Evolutionary conservation across 257 asterid genomes (phyloP).

Genomic region (Primulina tabacum): DNA sequence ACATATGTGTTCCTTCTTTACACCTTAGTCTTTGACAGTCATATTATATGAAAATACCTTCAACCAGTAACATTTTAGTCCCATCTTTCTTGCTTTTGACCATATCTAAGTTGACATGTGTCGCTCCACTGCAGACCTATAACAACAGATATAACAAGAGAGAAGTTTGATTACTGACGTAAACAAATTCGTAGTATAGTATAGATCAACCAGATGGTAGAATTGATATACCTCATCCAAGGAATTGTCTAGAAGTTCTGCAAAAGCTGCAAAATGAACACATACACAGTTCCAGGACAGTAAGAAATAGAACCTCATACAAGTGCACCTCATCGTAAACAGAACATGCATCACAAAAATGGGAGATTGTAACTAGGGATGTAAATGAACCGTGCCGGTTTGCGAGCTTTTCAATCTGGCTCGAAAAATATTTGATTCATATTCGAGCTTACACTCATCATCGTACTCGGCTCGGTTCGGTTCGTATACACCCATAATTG

Average conservation of each 20-base stretch:
- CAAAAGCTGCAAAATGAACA: slow-evolving; percentile 67
- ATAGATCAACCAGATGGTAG: slow-evolving; percentile 12
- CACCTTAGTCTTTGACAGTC: not conserved
- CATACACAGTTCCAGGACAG: slow-evolving; percentile 7
- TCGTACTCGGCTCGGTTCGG: no score
- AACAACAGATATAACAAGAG: slow-evolving; percentile 12
- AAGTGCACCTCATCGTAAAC: slow-evolving; percentile 11
- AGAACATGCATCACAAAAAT: slow-evolving; percentile 14
- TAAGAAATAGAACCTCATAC: slow-evolving; percentile 24
- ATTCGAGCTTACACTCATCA: no score
- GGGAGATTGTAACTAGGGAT: not conserved
- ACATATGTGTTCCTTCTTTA: not conserved
- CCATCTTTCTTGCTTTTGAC: slow-evolving; percentile 69
- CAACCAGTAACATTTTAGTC: slow-evolving; percentile 80
- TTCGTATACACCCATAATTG: no score
- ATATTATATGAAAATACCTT: slow-evolving; percentile 44
- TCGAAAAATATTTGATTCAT: no score
- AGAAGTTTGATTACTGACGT: slow-evolving; percentile 16
- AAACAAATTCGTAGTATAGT: slow-evolving; percentile 8
- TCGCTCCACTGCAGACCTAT: slow-evolving; percentile 90
- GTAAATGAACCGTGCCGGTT: no score
- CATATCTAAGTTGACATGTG: slow-evolving; percentile 76
- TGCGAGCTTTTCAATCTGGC: no score
- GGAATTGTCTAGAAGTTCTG: slow-evolving; percentile 92
- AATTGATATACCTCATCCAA: slow-evolving; percentile 69